Evolutionary conservation across 768 basidiomycete species (phyloP).

Genomic region (Psilocybe subaeruginosa): DNA sequence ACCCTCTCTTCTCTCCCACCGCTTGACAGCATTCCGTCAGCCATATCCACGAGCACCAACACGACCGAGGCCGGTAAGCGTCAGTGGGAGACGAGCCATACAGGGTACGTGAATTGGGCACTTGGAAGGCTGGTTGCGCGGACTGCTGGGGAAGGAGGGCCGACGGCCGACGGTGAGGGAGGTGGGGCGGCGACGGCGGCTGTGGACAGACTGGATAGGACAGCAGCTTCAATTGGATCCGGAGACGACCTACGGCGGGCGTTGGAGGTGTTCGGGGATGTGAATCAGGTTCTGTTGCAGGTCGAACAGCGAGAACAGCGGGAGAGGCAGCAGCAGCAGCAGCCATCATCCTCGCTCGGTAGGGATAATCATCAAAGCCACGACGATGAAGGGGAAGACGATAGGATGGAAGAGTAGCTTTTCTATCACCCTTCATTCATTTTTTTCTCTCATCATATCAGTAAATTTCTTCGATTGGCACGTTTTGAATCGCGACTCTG

Average conservation of each 20-base stretch:
- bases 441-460: too few species aligned
- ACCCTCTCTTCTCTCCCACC: constrained; percentile 53
- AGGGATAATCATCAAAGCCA: background rate
- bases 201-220: constrained; percentile 18
- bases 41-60: constrained; percentile 33
- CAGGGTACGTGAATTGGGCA: constrained; percentile 83
- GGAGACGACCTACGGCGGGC: constrained; percentile 31
- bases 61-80: constrained; percentile 65
- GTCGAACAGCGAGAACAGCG: background rate
- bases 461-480: too few species aligned
- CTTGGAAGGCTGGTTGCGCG: constrained; percentile 49
- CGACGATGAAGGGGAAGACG: constrained; percentile 1
- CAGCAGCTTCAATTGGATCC: constrained; percentile 24
- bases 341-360: too few species aligned
- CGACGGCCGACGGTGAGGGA: background rate
- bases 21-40: constrained; percentile 39
- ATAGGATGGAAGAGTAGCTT: constrained; percentile 11
- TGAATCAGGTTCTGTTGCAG: constrained; percentile 3
- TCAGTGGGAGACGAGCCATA: constrained; percentile 75
- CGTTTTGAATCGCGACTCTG: too few species aligned
- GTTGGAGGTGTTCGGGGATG: constrained; percentile 21
- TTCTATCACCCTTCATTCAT: too few species aligned
- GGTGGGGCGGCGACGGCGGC: constrained; percentile 12
- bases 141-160: constrained; percentile 22
- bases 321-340: background rate